A percentile compares a stretch with the other conserved stretches of the same genome.
Conservation (phyloP, 768 basidiomycete genomes). For the Boletus vinaceobasis region DNA sequence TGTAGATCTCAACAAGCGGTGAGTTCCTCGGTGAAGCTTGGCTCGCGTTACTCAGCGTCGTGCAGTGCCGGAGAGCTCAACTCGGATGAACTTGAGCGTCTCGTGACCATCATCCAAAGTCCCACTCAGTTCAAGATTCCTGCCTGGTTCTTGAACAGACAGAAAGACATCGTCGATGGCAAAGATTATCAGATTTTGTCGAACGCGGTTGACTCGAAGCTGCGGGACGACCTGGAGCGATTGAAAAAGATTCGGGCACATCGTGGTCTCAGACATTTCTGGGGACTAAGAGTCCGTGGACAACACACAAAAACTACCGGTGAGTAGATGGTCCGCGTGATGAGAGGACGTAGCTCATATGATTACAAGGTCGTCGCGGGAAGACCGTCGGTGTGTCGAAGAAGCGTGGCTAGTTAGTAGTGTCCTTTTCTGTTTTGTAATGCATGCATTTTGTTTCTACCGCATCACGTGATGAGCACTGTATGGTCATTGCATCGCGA, state of each 20-base stretch:
- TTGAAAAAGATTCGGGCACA: constrained; percentile 99
- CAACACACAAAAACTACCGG: constrained; percentile 99
- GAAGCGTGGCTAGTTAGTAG: constrained; percentile 58
- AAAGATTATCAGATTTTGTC: constrained; percentile 96
- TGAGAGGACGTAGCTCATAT: not conserved
- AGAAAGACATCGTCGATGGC: constrained; percentile 96
- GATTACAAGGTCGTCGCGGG: constrained; percentile 74
- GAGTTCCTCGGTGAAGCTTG: constrained; percentile 26
- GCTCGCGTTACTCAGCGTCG: constrained; percentile 2
- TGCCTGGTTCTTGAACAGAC: constrained; percentile 98
- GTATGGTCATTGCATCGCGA: not conserved
- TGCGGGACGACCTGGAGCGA: constrained; percentile 96
- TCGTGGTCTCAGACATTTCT: constrained; percentile 88
- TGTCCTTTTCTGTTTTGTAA: not conserved
- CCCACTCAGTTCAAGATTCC: constrained; percentile 99
- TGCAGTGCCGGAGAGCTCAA: constrained; percentile 96
- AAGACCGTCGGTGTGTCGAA: constrained; percentile 97
- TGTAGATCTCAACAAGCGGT: constrained; percentile 99
- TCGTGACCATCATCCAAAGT: constrained; percentile 99
- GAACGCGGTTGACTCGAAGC: constrained; percentile 95
- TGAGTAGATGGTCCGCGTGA: constrained; percentile 30
- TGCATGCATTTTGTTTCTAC: not conserved
- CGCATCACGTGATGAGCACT: constrained; percentile 20
- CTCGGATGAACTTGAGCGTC: constrained; percentile 98
- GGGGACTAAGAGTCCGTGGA: constrained; percentile 94